phyloP scores from a whole-genome alignment of 208 protist genomes.

The Acanthamoeba castellanii region DNA sequence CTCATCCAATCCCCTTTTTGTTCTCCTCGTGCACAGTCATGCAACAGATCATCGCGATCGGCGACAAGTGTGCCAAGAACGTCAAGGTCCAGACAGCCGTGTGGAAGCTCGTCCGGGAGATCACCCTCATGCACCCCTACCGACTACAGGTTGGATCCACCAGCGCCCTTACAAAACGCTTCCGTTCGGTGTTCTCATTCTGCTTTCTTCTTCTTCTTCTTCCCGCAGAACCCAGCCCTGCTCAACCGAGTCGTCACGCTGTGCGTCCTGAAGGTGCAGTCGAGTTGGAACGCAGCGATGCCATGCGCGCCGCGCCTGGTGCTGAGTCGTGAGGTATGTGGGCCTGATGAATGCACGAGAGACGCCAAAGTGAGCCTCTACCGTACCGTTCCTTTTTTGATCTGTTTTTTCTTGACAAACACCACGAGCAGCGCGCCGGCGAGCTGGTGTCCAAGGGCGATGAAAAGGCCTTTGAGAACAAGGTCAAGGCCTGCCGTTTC shows the following conservation, averaged over 20 bases:
- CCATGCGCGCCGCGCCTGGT: background rate
- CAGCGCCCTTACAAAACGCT: too few species aligned
- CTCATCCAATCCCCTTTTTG: too few species aligned
- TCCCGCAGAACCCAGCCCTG: background rate
- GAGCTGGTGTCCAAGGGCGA: background rate
- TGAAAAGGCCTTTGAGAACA: background rate
- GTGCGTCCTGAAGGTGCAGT: background rate
- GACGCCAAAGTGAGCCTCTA: too few species aligned
- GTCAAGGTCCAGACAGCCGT: slow-evolving; percentile 14
- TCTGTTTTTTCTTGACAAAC: background rate
- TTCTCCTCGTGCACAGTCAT: background rate
- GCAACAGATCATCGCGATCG: slow-evolving; percentile 10
- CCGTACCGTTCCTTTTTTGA: background rate
- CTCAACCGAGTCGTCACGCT: background rate
- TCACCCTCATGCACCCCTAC: background rate
- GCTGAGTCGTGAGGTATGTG: background rate
- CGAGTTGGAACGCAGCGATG: background rate
- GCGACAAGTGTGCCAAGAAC: slow-evolving; percentile 40
- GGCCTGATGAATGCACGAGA: background rate
- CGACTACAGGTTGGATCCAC: background rate
- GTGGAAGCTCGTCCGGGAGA: background rate
- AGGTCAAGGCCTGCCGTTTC: slow-evolving; percentile 13
- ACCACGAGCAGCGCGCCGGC: background rate
- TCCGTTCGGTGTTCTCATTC: background rate
- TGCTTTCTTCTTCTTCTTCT: too few species aligned